These are phyloP conservation scores for Pelagomonas calceolata DNA, from an alignment of 108 stramenopile species.

Conservation along the genomic window DNA sequence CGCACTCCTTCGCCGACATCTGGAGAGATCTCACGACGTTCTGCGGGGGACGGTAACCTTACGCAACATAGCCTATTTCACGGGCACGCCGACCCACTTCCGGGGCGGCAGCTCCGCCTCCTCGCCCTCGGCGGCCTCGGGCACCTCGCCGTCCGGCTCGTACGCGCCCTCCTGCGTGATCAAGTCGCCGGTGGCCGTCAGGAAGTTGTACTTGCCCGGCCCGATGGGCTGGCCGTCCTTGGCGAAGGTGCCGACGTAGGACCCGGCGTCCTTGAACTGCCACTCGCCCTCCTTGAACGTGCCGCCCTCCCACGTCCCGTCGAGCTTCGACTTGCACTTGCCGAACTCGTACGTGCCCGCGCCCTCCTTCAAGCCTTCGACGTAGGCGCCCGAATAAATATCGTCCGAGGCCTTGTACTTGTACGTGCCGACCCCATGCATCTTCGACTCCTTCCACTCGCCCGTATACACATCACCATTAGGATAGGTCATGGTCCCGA, in stretches of 20 bases:
- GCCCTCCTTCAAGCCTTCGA: conserved; percentile 13
- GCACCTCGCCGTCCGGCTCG: not conserved
- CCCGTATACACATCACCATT: conserved; percentile 9
- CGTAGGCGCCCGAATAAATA: conserved; percentile 19
- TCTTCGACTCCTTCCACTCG: conserved; percentile 6
- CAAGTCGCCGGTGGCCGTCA: not conserved
- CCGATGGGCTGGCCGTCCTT: conserved; percentile 19
- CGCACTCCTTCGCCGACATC: too few species aligned
- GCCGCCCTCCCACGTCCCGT: conserved; percentile 20
- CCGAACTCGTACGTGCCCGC: conserved; percentile 26
- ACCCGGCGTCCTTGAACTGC: conserved; percentile 14
- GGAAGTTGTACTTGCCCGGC: conserved; percentile 14
- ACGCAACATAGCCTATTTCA: too few species aligned
- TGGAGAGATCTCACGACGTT: too few species aligned
- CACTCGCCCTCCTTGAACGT: conserved; percentile 13
- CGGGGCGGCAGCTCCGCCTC: not conserved
- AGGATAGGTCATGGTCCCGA: conserved; percentile 20
- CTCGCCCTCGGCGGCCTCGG: not conserved
- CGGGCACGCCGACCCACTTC: not conserved
- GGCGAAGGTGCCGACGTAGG: conserved; percentile 16
- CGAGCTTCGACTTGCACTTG: conserved; percentile 7
- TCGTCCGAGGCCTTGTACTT: conserved; percentile 15
- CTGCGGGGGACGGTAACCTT: too few species aligned
- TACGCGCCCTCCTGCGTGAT: not conserved
- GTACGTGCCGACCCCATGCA: conserved; percentile 14